Conservation (phyloP, 805 yeast species). For the Lipomyces chichibuensis region DNA sequence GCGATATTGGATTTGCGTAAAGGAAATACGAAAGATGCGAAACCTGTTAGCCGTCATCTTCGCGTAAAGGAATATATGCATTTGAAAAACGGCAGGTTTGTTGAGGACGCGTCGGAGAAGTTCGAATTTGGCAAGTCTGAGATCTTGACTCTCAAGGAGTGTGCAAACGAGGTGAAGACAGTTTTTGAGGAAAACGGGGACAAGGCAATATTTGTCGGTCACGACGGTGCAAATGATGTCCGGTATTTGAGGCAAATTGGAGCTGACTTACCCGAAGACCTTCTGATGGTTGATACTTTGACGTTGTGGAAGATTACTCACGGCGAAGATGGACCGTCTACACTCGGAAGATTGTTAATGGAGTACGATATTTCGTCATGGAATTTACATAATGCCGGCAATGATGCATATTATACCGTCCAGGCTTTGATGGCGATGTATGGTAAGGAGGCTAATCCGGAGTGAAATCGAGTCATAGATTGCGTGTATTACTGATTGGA, state of each 20-base stretch:
- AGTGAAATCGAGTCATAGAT: not conserved
- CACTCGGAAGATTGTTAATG: not conserved
- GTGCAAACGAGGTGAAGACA: not conserved
- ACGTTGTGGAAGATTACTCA: conserved; percentile 13
- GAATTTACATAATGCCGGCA: conserved; percentile 35
- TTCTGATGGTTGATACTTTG: conserved; percentile 8
- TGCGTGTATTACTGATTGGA: not conserved
- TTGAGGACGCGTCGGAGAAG: conserved; percentile 19
- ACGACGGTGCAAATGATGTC: conserved; percentile 22
- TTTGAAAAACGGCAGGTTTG: conserved; percentile 23
- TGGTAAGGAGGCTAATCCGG: not conserved
- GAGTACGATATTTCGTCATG: conserved; percentile 8
- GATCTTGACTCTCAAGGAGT: conserved; percentile 7
- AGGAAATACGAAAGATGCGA: not conserved
- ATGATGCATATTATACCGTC: conserved; percentile 32
- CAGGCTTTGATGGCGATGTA: conserved; percentile 22
- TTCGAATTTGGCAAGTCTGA: conserved; percentile 24
- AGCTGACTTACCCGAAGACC: conserved; percentile 1
- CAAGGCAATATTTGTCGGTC: conserved; percentile 24
- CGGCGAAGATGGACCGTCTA: conserved; percentile 10
- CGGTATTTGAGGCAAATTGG: conserved; percentile 12
- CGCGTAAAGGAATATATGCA: conserved; percentile 14
- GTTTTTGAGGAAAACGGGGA: conserved; percentile 8
- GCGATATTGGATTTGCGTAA: conserved; percentile 10
- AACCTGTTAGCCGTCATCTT: conserved; percentile 12